These are phyloP conservation scores for Sordariomycetes sp. DNA, from an alignment of 2,329 filamentous ascomycete species.

Conservation along the genomic window DNA sequence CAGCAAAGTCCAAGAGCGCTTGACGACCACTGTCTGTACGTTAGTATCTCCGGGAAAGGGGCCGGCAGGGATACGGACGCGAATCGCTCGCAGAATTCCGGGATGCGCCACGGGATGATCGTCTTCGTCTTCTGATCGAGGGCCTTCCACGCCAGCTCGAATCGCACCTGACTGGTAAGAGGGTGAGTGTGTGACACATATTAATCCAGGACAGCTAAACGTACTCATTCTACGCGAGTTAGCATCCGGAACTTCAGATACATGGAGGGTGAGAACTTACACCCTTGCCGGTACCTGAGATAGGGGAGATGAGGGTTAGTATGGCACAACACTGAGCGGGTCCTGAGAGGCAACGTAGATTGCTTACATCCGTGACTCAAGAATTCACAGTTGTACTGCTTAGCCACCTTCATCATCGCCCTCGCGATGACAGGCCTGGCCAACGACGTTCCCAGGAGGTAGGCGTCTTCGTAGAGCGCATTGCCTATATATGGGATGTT, in stretches of 20 bases:
- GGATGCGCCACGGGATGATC: conserved; percentile 64
- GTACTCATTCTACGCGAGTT: no score
- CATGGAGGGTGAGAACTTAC: conserved; percentile 4
- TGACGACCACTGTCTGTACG: conserved; percentile 41
- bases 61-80: conserved; percentile 17
- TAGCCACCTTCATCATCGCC: conserved; percentile 41
- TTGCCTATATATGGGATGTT: conserved; percentile 23
- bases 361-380: conserved; percentile 34
- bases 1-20: conserved; percentile 65
- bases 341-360: no score
- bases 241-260: no score
- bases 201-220: no score
- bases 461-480: conserved; percentile 49
- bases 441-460: conserved; percentile 38
- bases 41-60: conserved; percentile 5
- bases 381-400: conserved; percentile 23
- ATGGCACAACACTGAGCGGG: no score
- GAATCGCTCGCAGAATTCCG: conserved; percentile 50
- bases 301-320: no score
- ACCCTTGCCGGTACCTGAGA: conserved; percentile 6
- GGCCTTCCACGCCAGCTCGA: conserved; percentile 22
- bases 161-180: conserved; percentile 17
- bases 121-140: conserved; percentile 49
- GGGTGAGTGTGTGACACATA: background rate
- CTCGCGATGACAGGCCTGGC: conserved; percentile 58